Conservation (phyloP, 805 yeast genomes). For the Alloascoidea hylecoeti region DNA sequence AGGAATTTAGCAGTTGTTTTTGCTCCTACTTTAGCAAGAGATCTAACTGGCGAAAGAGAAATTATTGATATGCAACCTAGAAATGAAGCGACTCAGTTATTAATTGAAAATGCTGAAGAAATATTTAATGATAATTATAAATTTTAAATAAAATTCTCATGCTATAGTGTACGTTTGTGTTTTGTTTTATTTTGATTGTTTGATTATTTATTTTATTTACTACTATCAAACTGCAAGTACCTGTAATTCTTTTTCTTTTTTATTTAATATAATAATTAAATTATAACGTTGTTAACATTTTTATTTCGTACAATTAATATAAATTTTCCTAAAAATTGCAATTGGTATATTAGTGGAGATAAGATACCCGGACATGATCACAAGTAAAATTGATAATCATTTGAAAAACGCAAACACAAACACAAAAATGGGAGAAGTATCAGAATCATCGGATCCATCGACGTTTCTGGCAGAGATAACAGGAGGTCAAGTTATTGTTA, state of each 20-base stretch:
- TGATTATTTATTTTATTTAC: too few species aligned
- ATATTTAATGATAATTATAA: conserved; percentile 4
- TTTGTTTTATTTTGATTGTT: conserved; percentile 2
- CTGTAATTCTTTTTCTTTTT: conserved; percentile 2
- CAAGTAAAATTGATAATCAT: too few species aligned
- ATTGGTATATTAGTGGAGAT: too few species aligned
- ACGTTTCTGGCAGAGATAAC: conserved; percentile 66
- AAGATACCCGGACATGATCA: too few species aligned
- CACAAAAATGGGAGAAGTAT: too few species aligned
- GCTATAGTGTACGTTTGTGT: conserved; percentile 3
- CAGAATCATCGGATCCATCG: conserved; percentile 39
- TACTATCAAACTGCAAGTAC: too few species aligned
- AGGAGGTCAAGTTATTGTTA: conserved; percentile 71
- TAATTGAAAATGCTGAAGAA: conserved; percentile 21
- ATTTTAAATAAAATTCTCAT: background rate
- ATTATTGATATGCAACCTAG: conserved; percentile 72
- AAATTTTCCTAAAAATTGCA: too few species aligned
- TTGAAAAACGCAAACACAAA: too few species aligned
- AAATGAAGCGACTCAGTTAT: conserved; percentile 64
- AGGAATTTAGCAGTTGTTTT: conserved; percentile 83
- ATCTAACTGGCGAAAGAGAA: conserved; percentile 67
- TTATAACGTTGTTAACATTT: too few species aligned
- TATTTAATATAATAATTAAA: too few species aligned
- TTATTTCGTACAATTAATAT: too few species aligned
- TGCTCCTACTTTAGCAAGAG: conserved; percentile 85